phyloP scores from a whole-genome alignment of 805 yeast species.

The Suhomyces xylopsoci region DNA sequence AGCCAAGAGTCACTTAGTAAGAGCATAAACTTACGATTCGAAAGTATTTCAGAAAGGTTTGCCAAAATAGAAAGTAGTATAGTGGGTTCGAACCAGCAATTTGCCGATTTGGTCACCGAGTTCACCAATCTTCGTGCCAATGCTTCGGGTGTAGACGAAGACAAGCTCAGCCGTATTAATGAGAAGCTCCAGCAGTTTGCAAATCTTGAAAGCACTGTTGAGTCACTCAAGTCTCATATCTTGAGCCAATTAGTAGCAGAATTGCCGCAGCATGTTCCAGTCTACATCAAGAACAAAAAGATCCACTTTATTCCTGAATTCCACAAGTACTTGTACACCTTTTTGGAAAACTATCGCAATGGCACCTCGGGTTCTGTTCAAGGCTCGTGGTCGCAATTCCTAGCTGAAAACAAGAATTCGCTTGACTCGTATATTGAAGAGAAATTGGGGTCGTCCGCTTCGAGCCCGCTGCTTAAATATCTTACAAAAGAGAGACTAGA shows the following conservation, averaged over 20 bases:
- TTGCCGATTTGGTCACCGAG: conserved; percentile 9
- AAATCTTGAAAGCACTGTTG: conserved; percentile 16
- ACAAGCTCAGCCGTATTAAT: conserved; percentile 8
- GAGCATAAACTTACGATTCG: conserved; percentile 15
- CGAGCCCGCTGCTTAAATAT: conserved; percentile 7
- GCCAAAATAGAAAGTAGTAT: conserved; percentile 3
- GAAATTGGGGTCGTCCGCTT: neutral
- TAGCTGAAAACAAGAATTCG: conserved; percentile 17
- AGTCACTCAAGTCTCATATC: conserved; percentile 14
- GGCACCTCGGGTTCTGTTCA: conserved; percentile 3
- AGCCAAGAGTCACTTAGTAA: conserved; percentile 14
- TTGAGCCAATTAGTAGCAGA: conserved; percentile 16
- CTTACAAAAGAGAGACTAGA: conserved; percentile 23
- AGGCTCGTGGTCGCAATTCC: conserved; percentile 28
- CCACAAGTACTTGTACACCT: conserved; percentile 30
- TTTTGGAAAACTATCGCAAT: conserved; percentile 26
- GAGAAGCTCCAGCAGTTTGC: conserved; percentile 11
- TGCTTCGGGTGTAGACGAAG: neutral
- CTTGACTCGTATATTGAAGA: conserved; percentile 16
- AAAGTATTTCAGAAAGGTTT: conserved; percentile 12
- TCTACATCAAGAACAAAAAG: conserved; percentile 28
- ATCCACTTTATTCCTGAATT: conserved; percentile 41
- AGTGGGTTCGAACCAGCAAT: conserved; percentile 4
- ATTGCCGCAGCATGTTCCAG: conserved; percentile 33
- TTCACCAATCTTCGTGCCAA: conserved; percentile 5